Conservation (phyloP, 2,329 filamentous ascomycete genomes). For the Sporothrix sp. region DNA sequence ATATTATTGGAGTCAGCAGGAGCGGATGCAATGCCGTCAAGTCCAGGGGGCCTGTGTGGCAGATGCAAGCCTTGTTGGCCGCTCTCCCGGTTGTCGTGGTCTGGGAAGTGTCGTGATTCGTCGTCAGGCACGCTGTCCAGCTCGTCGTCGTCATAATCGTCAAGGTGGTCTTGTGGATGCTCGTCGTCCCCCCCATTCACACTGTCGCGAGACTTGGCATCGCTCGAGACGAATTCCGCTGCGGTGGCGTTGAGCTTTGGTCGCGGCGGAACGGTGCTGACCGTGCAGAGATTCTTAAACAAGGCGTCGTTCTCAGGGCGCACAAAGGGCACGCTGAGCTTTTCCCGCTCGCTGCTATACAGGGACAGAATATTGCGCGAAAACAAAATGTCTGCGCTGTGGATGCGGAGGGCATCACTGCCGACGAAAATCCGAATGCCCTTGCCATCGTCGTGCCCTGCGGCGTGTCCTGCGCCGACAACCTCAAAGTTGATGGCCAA, state of each 20-base stretch:
- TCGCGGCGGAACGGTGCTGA: conserved; percentile 43
- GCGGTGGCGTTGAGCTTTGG: conserved; percentile 48
- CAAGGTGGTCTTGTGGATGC: conserved; percentile 3
- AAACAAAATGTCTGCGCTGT: conserved; percentile 84
- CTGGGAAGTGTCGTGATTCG: neutral
- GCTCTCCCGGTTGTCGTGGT: neutral
- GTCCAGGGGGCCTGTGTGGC: neutral
- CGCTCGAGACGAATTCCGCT: conserved; percentile 32
- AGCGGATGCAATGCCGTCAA: conserved; percentile 17
- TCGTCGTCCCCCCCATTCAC: conserved; percentile 12
- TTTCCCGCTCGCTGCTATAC: conserved; percentile 77
- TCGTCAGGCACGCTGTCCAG: neutral
- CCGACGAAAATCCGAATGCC: conserved; percentile 80
- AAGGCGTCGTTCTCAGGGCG: conserved; percentile 76
- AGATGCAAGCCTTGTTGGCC: neutral
- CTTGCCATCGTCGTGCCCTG: conserved; percentile 41
- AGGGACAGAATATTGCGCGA: conserved; percentile 85
- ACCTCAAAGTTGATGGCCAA: conserved; percentile 73
- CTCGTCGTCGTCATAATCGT: conserved; percentile 5
- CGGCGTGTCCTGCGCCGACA: conserved; percentile 43
- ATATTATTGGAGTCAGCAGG: conserved; percentile 21
- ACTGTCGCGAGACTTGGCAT: conserved; percentile 19
- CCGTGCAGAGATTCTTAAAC: conserved; percentile 69
- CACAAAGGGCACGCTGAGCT: conserved; percentile 82
- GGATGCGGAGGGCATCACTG: conserved; percentile 73